phyloP scores from a whole-genome alignment of 2,329 filamentous ascomycete genomes.

The Didymella pinodella region DNA sequence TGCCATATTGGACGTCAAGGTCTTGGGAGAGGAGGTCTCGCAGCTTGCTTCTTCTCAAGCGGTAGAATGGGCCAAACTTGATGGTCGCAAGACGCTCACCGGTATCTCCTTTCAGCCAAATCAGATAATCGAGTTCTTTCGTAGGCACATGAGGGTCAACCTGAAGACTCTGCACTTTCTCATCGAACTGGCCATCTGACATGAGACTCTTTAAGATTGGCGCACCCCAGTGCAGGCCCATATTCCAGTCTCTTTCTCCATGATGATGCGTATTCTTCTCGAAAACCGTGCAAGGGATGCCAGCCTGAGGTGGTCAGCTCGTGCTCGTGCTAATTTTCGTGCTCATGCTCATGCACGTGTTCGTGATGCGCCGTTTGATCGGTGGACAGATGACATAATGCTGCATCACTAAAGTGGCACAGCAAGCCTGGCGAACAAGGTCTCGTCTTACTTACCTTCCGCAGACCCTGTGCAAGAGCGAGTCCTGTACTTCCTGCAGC shows the following conservation, averaged over 20 bases:
- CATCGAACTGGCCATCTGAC: slow-evolving; percentile 60
- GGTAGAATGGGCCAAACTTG: slow-evolving; percentile 47
- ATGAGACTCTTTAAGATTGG: slow-evolving; percentile 61
- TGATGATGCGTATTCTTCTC: slow-evolving; percentile 61
- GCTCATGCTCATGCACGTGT: slow-evolving; percentile 1
- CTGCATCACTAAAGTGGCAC: slow-evolving; percentile 6
- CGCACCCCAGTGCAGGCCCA: slow-evolving; percentile 70
- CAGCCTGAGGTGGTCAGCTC: slow-evolving; percentile 35
- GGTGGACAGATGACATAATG: slow-evolving; percentile 9
- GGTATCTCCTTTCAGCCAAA: slow-evolving; percentile 47
- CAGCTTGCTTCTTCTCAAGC: slow-evolving; percentile 47
- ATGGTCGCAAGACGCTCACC: slow-evolving; percentile 47
- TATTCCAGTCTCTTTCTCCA: slow-evolving; percentile 66
- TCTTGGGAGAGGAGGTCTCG: slow-evolving; percentile 40
- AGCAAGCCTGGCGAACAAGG: neutral
- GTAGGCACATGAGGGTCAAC: slow-evolving; percentile 60
- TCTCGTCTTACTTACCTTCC: slow-evolving; percentile 38
- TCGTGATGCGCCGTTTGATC: neutral
- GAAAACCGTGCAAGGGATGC: slow-evolving; percentile 60
- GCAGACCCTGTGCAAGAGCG: slow-evolving; percentile 48
- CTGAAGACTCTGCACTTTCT: slow-evolving; percentile 57
- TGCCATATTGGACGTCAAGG: slow-evolving; percentile 50
- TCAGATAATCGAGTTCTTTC: slow-evolving; percentile 45
- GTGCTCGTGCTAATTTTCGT: slow-evolving; percentile 2
- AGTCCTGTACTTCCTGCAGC: slow-evolving; percentile 47